Evolutionary conservation across 805 yeast genomes (phyloP).

Genomic region (Starmerella khaoyaiensis): DNA sequence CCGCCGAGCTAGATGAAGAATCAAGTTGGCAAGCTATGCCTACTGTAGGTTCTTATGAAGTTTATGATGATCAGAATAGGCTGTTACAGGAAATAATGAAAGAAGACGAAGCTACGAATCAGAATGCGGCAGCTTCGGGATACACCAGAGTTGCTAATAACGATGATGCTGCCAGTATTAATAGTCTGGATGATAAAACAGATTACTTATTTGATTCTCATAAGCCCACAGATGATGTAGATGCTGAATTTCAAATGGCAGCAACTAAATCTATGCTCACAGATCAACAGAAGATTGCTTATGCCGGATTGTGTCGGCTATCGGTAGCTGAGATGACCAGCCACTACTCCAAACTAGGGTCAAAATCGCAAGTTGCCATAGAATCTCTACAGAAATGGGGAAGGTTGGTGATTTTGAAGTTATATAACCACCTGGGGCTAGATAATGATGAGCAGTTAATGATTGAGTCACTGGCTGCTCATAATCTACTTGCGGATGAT

Average conservation of each 20-base stretch:
- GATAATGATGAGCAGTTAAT: conserved; percentile 62
- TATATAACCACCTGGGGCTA: conserved; percentile 74
- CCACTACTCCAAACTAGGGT: conserved; percentile 39
- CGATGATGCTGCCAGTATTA: conserved; percentile 59
- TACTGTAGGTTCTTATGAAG: conserved; percentile 59
- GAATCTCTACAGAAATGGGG: conserved; percentile 80
- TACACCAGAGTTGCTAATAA: conserved; percentile 58
- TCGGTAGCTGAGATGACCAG: conserved; percentile 71
- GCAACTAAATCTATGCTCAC: conserved; percentile 69
- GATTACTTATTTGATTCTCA: conserved; percentile 41
- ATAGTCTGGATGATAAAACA: conserved; percentile 40
- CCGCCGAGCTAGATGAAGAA: conserved; percentile 28
- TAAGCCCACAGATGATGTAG: conserved; percentile 31
- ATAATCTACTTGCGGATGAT: conserved; percentile 67
- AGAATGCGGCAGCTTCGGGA: conserved; percentile 43
- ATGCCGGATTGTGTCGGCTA: conserved; percentile 71
- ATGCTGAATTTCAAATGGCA: conserved; percentile 53
- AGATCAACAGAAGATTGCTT: conserved; percentile 81
- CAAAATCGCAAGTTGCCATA: conserved; percentile 35
- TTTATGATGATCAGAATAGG: conserved; percentile 61
- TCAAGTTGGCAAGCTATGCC: conserved; percentile 80
- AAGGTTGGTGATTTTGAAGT: conserved; percentile 49
- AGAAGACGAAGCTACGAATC: conserved; percentile 13
- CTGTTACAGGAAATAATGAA: conserved; percentile 24
- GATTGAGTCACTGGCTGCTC: conserved; percentile 76